Evolutionary conservation across 2,329 filamentous ascomycete species (phyloP).

Genomic region (Epichloe glyceriae): DNA sequence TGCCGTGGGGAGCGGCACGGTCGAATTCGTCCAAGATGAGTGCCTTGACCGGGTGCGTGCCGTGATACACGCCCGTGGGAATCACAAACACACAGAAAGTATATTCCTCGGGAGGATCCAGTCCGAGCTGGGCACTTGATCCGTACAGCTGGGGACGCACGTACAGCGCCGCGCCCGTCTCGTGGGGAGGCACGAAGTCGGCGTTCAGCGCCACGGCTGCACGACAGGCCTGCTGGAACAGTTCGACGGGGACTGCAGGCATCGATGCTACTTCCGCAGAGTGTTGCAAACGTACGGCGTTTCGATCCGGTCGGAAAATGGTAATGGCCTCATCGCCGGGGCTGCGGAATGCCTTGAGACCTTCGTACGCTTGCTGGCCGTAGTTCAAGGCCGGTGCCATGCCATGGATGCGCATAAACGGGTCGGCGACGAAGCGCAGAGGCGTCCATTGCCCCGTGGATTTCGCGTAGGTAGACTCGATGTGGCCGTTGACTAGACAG

Average conservation of each 20-base stretch:
- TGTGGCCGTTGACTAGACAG: slow-evolving; percentile 87
- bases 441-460: slow-evolving; percentile 64
- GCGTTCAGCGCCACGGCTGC: slow-evolving; percentile 81
- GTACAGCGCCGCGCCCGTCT: slow-evolving; percentile 84
- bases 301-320: slow-evolving; percentile 79
- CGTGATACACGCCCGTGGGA: slow-evolving; percentile 90
- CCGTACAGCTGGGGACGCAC: slow-evolving; percentile 83
- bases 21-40: slow-evolving; percentile 89
- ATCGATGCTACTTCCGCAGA: slow-evolving; percentile 75
- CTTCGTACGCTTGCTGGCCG: slow-evolving; percentile 94
- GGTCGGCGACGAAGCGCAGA: slow-evolving; percentile 68
- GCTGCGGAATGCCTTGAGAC: slow-evolving; percentile 88
- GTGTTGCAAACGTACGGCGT: slow-evolving; percentile 73
- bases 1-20: slow-evolving; percentile 80
- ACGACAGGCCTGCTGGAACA: slow-evolving; percentile 65
- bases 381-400: slow-evolving; percentile 96
- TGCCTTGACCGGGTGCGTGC: slow-evolving; percentile 72
- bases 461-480: slow-evolving; percentile 73
- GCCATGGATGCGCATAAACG: slow-evolving; percentile 79
- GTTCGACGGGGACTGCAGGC: slow-evolving; percentile 61
- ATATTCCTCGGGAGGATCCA: slow-evolving; percentile 83
- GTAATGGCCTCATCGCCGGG: slow-evolving; percentile 57
- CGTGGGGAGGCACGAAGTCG: slow-evolving; percentile 79
- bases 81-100: slow-evolving; percentile 82
- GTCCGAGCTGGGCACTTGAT: slow-evolving; percentile 71